Base-by-base conservation (phyloP, 768 basidiomycete genomes). In the Mycena rosella region DNA sequence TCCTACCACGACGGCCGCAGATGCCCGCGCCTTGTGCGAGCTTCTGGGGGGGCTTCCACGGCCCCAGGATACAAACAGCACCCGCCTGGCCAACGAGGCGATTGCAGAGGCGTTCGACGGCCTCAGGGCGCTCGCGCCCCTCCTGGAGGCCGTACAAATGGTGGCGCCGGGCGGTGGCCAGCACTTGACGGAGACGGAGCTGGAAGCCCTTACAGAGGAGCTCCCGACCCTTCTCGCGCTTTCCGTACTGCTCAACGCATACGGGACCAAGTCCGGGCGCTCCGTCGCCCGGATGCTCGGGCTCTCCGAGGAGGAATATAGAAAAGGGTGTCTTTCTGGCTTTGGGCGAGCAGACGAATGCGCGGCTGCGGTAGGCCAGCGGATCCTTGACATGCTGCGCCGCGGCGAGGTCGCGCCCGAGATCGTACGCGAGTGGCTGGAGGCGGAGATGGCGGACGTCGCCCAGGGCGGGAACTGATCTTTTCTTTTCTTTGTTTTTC, bases 331-430 rank as follows among this genome's bases (percentile, higher is more conserved):
- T 76, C 78, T 95, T 40, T 80, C 87, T 45, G 93, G 94, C 24
- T 95, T 94, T 75, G 88, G 90, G 17, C 83, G 91, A 60, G 93
- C 93, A 42, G 93, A 94, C 69, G 91, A 93, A 72, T 92, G 88
- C 70, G 88, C 88, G 48, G 78, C 78, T 24, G 79, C 85, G 6
- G 87, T 93, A 53, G 89, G 85, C 4, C 84, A 85, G 73, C 85
- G 85, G 26, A 81, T 92, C 44, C 78, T 89, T 36, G 84, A 89
- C 34, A 80, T 81, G 26, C 78, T 93, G 38, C 80, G 77, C 24
- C 69, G 66, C 26, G 75, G 76, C 49, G 74, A 76, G 8, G 71
- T 75, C 34, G 62, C 62, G 3, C 81, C 83, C 69, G 72, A 74
- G 14, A 67, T 82, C 29, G 77, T 87, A 7, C 74, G 78, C n/a